Evolutionary conservation across 2,329 filamentous ascomycete species (phyloP), one percentile per base, ranked within the genome.

Genomic region (Neofusicoccum parvum): DNA sequence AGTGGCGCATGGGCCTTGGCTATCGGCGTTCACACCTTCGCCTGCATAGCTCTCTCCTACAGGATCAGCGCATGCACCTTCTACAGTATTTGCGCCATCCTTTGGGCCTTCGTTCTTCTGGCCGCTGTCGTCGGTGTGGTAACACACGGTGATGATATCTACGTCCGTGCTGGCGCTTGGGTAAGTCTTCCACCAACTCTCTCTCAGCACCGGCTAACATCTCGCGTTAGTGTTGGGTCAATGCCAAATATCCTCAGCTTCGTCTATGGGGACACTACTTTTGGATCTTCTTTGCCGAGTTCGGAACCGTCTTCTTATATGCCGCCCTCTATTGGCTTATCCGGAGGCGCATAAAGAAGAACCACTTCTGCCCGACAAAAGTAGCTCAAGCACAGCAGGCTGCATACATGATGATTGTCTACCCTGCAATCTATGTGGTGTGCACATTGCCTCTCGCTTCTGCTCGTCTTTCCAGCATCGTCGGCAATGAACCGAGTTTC

Each of bases 391-490:
- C 75, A 32, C 70, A 72, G 43, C 76, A 74, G n/a, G 80, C 83
- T 49, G 77, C 82, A 5, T 80, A 86, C 9, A 87, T 90, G 68
- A 86, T 86, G 84, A 79, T 90, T 36, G 80, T 90, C 7, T 92
- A 92, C 67, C 89, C 89, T 0, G 72, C 89, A 69, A 88, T 91
- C 68, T 91, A 91, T 73, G 82, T 90, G 6, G 70, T 89, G n/a
- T 89, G 89, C 72, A 91, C 89, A 0, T 81, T 88, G 0, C 89
- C 89, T 0, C 80, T 92, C 0, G 88, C 88, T 4, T 81, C 86
- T 0, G 87, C 88, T 14, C 85, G 89, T 66, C 87, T 91, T 71
- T 83, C 84, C 15, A 83, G 83, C 20, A 89, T 91, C 84, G 82
- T 85, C 0, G 84, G 85, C 0, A 76, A 79, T 10, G 56, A 65